A percentile compares a stretch with the other conserved stretches of the same genome.
These are phyloP conservation scores for Cystofilobasidium bisporidii DNA, from an alignment of 768 basidiomycete species.

Conservation along the genomic window DNA sequence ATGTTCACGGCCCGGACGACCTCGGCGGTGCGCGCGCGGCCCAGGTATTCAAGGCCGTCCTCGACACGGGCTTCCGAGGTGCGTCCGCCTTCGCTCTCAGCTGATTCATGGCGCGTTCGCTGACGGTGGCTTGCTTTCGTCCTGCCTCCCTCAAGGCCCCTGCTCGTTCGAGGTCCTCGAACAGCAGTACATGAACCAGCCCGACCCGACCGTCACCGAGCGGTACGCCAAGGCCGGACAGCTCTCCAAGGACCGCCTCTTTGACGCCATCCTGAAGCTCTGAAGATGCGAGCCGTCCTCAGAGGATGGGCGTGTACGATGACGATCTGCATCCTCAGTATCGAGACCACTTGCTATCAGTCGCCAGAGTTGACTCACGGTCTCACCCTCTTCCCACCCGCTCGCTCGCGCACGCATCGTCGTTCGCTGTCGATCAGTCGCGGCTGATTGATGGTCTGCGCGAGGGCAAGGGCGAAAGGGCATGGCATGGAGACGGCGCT, in stretches of 20 bases:
- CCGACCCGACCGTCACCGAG: not conserved
- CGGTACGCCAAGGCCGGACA: not conserved
- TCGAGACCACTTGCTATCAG: too few relatives aligned
- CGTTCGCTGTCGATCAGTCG: too few relatives aligned
- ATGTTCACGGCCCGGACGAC: not conserved
- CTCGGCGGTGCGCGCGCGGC: not conserved
- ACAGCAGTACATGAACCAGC: not conserved
- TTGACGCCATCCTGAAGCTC: not conserved
- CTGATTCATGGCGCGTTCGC: not conserved
- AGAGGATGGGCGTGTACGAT: too few relatives aligned
- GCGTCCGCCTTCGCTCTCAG: not conserved
- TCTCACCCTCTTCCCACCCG: too few relatives aligned
- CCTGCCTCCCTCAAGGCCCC: not conserved
- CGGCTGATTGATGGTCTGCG: too few relatives aligned
- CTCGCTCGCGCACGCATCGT: too few relatives aligned
- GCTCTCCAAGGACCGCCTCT: not conserved
- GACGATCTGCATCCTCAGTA: too few relatives aligned
- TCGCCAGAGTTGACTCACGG: too few relatives aligned
- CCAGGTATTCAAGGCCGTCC: not conserved
- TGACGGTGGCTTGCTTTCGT: too few relatives aligned
- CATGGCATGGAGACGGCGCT: too few relatives aligned
- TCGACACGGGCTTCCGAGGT: not conserved
- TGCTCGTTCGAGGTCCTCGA: not conserved
- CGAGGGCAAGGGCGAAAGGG: too few relatives aligned
- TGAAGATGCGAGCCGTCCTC: too few relatives aligned